Evolutionary conservation across 2,329 filamentous ascomycete species (phyloP).

Genomic region (Colletotrichum tropicicola): DNA sequence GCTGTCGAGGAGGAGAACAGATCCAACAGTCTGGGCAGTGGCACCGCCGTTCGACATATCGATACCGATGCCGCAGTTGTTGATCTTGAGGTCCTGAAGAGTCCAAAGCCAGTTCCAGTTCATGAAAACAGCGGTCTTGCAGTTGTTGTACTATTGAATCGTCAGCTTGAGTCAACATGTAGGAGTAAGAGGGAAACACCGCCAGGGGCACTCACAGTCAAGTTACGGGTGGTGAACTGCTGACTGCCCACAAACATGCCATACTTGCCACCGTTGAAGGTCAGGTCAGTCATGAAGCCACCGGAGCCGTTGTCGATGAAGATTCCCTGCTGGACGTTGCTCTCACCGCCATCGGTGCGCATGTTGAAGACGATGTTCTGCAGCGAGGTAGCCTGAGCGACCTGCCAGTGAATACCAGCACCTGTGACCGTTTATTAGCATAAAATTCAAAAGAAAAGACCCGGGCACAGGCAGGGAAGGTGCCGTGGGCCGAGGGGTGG

Average conservation of each 20-base stretch:
- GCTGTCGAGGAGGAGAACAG: slow-evolving; percentile 84
- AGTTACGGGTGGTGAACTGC: slow-evolving; percentile 86
- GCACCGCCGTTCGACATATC: slow-evolving; percentile 77
- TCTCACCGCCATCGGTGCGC: slow-evolving; percentile 69
- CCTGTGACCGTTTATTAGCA: slow-evolving; percentile 47
- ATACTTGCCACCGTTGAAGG: slow-evolving; percentile 83
- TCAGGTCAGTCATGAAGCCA: slow-evolving; percentile 84
- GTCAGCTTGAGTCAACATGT: too few relatives aligned
- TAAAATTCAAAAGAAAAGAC: neutral
- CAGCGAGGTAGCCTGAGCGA: slow-evolving; percentile 82
- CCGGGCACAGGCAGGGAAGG: too few relatives aligned
- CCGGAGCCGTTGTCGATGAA: slow-evolving; percentile 89
- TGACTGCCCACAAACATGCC: slow-evolving; percentile 86
- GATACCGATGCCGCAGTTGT: slow-evolving; percentile 78
- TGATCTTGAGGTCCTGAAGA: slow-evolving; percentile 79
- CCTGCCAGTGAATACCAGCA: slow-evolving; percentile 85
- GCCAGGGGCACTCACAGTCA: too few relatives aligned
- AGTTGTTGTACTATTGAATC: slow-evolving; percentile 88
- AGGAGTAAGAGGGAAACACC: neutral
- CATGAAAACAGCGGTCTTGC: slow-evolving; percentile 85
- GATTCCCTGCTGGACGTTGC: slow-evolving; percentile 78
- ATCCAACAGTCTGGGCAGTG: slow-evolving; percentile 81
- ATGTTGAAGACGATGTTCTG: slow-evolving; percentile 87
- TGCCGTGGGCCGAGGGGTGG: too few relatives aligned
- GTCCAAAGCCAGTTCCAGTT: slow-evolving; percentile 94